These are phyloP conservation scores for Diutina ranongensis DNA, from an alignment of 1,139 yeast species.

Conservation along the genomic window DNA sequence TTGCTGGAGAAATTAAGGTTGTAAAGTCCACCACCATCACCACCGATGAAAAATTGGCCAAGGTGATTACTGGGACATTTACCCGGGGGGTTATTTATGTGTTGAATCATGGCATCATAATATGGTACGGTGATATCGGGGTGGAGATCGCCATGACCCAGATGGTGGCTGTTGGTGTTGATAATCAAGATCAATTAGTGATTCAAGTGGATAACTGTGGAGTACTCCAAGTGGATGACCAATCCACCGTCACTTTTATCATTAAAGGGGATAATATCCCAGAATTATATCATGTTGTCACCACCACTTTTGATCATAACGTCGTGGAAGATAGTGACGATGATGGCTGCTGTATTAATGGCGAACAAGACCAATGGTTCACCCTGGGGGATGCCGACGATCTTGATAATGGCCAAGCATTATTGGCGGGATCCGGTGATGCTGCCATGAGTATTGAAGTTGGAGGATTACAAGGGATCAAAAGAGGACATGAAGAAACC, in stretches of 20 bases:
- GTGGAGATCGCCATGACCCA: slow-evolving; percentile 29
- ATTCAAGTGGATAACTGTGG: slow-evolving; percentile 20
- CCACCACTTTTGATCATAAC: slow-evolving; percentile 26
- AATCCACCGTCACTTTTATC: slow-evolving; percentile 2
- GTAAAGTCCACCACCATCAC: slow-evolving; percentile 8
- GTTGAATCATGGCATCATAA: slow-evolving; percentile 24
- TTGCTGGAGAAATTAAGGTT: slow-evolving; percentile 12
- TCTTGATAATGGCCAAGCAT: slow-evolving; percentile 9
- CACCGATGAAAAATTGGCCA: slow-evolving; percentile 10
- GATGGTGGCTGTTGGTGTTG: slow-evolving; percentile 28
- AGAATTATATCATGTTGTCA: slow-evolving; percentile 24
- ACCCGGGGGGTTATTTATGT: slow-evolving; percentile 16
- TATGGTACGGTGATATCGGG: slow-evolving; percentile 29
- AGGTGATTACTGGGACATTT: background rate
- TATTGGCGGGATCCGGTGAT: slow-evolving; percentile 10
- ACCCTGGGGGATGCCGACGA: slow-evolving; percentile 29
- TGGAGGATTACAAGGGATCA: slow-evolving; percentile 12
- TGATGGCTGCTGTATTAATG: slow-evolving; percentile 13
- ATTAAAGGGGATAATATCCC: background rate
- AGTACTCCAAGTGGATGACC: background rate
- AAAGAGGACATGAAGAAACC: background rate
- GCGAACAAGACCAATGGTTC: slow-evolving; percentile 9
- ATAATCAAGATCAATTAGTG: slow-evolving; percentile 11
- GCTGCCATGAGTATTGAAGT: slow-evolving; percentile 38
- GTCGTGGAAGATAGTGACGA: slow-evolving; percentile 13